A percentile compares a stretch with the other conserved stretches of the same genome.
Evolutionary conservation across 108 stramenopile genomes (phyloP).

Genomic region (Thalassiosira profunda): DNA sequence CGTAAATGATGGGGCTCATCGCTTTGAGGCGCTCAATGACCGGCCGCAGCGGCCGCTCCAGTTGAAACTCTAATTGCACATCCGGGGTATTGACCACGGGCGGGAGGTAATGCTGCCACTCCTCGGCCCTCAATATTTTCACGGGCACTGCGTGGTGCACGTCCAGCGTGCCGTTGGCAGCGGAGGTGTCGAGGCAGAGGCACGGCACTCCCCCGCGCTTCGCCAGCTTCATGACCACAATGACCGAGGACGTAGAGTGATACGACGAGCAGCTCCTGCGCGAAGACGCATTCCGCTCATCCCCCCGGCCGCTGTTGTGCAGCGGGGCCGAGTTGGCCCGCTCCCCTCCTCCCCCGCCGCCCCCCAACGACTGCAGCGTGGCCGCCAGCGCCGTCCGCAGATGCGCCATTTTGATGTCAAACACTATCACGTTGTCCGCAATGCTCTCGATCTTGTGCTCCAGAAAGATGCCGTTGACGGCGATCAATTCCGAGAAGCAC

Average conservation of each 20-base stretch:
- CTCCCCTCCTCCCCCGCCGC: conserved; percentile 18
- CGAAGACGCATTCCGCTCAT: conserved; percentile 14
- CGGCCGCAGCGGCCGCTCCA: conserved; percentile 64
- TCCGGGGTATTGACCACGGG: conserved; percentile 71
- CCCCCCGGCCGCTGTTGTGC: conserved; percentile 44
- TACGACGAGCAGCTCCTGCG: conserved; percentile 7
- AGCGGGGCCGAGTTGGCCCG: conserved; percentile 22
- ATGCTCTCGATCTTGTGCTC: conserved; percentile 84
- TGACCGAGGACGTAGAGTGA: conserved; percentile 20
- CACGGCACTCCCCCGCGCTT: conserved; percentile 84
- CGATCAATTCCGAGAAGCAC: conserved; percentile 78
- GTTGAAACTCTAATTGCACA: conserved; percentile 80
- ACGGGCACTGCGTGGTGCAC: conserved; percentile 92
- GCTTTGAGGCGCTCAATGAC: conserved; percentile 78
- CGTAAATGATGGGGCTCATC: conserved; percentile 60
- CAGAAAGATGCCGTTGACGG: conserved; percentile 69
- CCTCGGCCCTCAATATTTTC: conserved; percentile 67
- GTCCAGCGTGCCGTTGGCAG: conserved; percentile 64
- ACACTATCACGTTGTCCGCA: conserved; percentile 85
- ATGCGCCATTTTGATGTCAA: conserved; percentile 83
- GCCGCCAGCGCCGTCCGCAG: conserved; percentile 78
- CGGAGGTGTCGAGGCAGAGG: conserved; percentile 79
- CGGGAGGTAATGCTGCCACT: conserved; percentile 86
- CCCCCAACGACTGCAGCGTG: conserved; percentile 50
- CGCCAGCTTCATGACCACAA: conserved; percentile 78